Base-by-base conservation (phyloP, 2,329 filamentous ascomycete genomes). In the Alternaria sp. region DNA sequence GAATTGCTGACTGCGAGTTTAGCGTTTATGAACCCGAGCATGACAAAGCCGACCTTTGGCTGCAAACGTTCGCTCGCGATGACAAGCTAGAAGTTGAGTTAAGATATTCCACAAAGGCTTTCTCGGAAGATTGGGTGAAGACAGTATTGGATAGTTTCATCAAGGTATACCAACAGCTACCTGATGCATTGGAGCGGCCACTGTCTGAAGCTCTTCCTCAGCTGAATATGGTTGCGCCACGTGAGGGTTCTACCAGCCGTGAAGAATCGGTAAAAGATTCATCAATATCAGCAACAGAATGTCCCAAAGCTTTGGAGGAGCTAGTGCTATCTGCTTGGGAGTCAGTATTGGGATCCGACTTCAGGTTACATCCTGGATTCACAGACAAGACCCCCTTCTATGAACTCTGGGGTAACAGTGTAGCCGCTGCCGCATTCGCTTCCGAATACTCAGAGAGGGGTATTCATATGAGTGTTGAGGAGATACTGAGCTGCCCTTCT, bases 11-110 rank as follows among this genome's bases (percentile, higher is more conserved):
- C 8, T 51, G 47, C 47, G 54, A 18, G n/a, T 57, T 57, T 12
- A 43, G 22, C 18, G 39, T 57, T 4, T 30, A 38, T 38, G 54
- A 57, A 7, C 54, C 54, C 3, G 54, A 51, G 30, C 54, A 57
- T 38, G 54, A 57, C 54, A 57, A 57, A 16, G n/a, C 54, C 4
- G 54, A 57, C 20, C 22, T 51, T 9, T 57, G 54, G 54, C 39
- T 57, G 39, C 54, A 57, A 46, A 57, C 39, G 4, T 36, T 38
- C 26, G 39, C 47, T 46, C 54, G 47, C 3, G 47, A 18, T 20
- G 24, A 44, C 3, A 41, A 36, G 16, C 28, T 57, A 11, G 54
- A 57, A 14, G 39, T 57, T 22, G 54, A 57, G 38, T 20, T 57
- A 30, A 44, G 54, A 9, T 57, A 52, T 20, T 57, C 54, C 20